Evolutionary conservation across 225 moss, liverwort and hornwort genomes (phyloP).

Genomic region (Pleurozium schreberi): DNA sequence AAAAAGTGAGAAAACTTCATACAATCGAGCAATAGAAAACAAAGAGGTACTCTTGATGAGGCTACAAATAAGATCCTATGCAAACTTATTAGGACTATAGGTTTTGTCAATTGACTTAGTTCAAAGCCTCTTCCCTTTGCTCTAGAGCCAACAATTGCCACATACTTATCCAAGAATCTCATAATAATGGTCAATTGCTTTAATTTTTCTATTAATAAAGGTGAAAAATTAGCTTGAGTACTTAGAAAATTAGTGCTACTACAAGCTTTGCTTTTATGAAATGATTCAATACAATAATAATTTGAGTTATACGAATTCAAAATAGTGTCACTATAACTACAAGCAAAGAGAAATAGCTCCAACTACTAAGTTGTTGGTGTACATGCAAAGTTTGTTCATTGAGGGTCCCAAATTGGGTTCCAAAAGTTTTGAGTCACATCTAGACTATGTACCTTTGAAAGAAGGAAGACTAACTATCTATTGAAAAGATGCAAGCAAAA

Average conservation of each 20-base stretch:
- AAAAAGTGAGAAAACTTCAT: too few relatives aligned
- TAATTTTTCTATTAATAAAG: not conserved
- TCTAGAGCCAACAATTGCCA: not conserved
- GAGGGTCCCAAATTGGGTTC: not conserved
- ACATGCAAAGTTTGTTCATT: not conserved
- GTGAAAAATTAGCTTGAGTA: not conserved
- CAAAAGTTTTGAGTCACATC: not conserved
- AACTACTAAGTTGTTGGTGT: not conserved
- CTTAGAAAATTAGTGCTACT: not conserved
- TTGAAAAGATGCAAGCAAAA: too few relatives aligned
- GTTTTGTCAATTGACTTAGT: not conserved
- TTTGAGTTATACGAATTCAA: not conserved
- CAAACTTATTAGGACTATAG: not conserved
- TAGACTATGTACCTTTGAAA: not conserved
- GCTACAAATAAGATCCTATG: too few relatives aligned
- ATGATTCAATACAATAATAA: not conserved
- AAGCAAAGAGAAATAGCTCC: not conserved
- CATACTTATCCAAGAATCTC: not conserved
- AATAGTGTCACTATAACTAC: not conserved
- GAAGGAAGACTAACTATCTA: rapidly evolving
- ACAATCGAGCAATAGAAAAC: too few relatives aligned
- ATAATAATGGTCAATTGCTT: not conserved
- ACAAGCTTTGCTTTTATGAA: not conserved
- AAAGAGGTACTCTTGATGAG: too few relatives aligned
- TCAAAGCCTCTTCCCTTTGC: not conserved